A percentile compares a stretch with the other conserved stretches of the same genome.
Evolutionary conservation across 306 rosid species (phyloP).

Genomic region (Clitoria ternatea): DNA sequence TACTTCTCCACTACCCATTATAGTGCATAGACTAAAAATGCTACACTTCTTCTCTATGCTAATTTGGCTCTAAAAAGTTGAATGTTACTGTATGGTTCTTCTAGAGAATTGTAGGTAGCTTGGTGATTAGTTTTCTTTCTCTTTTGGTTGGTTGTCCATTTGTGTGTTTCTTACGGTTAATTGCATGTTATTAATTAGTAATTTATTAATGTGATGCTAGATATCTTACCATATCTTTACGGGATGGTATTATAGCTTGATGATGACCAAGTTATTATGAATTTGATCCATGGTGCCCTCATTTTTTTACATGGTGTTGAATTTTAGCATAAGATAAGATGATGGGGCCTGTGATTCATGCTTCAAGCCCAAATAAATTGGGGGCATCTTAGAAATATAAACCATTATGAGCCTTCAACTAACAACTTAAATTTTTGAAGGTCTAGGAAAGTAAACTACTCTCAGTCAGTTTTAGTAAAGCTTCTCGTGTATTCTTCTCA

Average conservation of each 20-base stretch:
- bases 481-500: too few relatives aligned
- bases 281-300: neutral
- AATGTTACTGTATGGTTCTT: neutral
- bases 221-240: neutral
- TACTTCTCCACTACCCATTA: neutral
- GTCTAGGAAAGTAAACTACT: too few relatives aligned
- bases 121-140: neutral
- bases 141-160: neutral
- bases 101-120: neutral
- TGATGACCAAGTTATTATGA: neutral
- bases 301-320: neutral
- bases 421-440: neutral
- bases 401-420: neutral
- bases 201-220: neutral
- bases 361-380: neutral
- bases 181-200: neutral
- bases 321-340: neutral
- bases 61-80: neutral
- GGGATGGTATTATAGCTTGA: neutral
- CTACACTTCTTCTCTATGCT: neutral
- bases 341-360: neutral
- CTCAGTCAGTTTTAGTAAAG: too few relatives aligned
- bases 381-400: neutral
- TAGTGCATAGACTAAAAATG: neutral
- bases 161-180: conserved; percentile 1